These are phyloP conservation scores for Rhododendron simsii DNA, from an alignment of 148 eudicot genomes.

Conservation along the genomic window DNA sequence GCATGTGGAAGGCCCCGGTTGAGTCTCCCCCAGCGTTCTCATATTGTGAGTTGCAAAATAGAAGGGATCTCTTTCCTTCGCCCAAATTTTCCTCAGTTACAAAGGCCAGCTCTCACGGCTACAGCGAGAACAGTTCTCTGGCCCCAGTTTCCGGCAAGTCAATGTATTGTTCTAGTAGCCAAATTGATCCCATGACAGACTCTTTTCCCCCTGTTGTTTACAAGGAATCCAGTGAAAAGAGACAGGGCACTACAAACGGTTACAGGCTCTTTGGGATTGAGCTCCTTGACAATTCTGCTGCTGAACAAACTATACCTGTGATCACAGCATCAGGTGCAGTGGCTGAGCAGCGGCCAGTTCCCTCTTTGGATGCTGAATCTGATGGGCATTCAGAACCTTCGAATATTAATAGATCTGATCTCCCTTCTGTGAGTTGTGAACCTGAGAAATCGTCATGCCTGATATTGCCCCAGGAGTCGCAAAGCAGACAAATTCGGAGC, in stretches of 20 bases:
- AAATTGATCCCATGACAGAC: constrained; percentile 41
- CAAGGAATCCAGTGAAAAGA: constrained; percentile 53
- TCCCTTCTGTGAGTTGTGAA: constrained; percentile 61
- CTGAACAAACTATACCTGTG: constrained; percentile 38
- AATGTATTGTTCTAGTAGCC: constrained; percentile 39
- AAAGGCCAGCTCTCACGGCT: constrained; percentile 37
- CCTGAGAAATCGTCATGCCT: constrained; percentile 59
- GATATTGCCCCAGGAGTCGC: constrained; percentile 52
- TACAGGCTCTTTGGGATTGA: constrained; percentile 86
- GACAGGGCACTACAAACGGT: constrained; percentile 46
- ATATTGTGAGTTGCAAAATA: constrained; percentile 50
- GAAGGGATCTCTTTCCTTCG: constrained; percentile 47
- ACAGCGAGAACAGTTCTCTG: constrained; percentile 39
- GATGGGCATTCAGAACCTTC: constrained; percentile 60
- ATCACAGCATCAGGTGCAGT: constrained; percentile 19
- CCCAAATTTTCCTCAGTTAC: constrained; percentile 39
- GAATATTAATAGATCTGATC: constrained; percentile 42
- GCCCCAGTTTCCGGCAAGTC: constrained; percentile 39
- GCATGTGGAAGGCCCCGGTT: constrained; percentile 58
- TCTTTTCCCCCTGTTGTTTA: constrained; percentile 42
- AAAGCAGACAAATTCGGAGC: constrained; percentile 70
- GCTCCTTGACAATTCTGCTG: constrained; percentile 44
- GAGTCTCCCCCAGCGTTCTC: constrained; percentile 46
- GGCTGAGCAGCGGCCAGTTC: constrained; percentile 44
- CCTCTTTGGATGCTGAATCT: constrained; percentile 52